Conservation (phyloP, 148 eudicot genomes). For the Amaranthus palmeri region DNA sequence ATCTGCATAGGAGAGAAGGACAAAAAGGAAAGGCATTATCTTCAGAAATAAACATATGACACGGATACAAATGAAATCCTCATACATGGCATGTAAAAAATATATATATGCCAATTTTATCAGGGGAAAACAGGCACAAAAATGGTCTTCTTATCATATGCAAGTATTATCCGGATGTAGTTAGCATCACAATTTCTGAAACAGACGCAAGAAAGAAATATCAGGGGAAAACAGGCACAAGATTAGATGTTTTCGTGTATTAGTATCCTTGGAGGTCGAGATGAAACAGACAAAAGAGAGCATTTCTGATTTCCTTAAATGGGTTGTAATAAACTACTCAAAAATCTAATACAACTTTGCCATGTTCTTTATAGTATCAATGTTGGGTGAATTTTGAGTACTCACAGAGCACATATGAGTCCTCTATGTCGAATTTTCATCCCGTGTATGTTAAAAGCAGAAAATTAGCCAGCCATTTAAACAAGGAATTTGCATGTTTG, state of each 20-base stretch:
- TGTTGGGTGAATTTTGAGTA: neutral
- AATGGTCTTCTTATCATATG: neutral
- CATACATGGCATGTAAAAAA: neutral
- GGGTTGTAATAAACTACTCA: neutral
- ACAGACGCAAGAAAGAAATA: too few relatives aligned
- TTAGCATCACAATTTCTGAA: neutral
- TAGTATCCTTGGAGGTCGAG: neutral
- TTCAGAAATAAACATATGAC: neutral
- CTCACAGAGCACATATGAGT: neutral
- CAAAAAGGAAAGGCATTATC: neutral
- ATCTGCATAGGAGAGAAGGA: slow-evolving; percentile 39
- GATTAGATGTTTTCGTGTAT: neutral
- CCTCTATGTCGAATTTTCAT: too few relatives aligned
- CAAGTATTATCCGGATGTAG: neutral
- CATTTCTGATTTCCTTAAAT: too few relatives aligned
- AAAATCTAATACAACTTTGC: too few relatives aligned
- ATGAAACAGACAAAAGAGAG: too few relatives aligned
- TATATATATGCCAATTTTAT: neutral
- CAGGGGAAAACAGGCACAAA: neutral
- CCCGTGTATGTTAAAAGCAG: too few relatives aligned
- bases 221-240: neutral
- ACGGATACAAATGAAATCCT: neutral
- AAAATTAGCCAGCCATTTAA: neutral
- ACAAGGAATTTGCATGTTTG: neutral
- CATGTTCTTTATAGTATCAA: too few relatives aligned